Percentiles rank a stretch among this genome's conserved stretches.
phyloP scores from a whole-genome alignment of 179 eudicot species.

The Camellia oleifera region DNA sequence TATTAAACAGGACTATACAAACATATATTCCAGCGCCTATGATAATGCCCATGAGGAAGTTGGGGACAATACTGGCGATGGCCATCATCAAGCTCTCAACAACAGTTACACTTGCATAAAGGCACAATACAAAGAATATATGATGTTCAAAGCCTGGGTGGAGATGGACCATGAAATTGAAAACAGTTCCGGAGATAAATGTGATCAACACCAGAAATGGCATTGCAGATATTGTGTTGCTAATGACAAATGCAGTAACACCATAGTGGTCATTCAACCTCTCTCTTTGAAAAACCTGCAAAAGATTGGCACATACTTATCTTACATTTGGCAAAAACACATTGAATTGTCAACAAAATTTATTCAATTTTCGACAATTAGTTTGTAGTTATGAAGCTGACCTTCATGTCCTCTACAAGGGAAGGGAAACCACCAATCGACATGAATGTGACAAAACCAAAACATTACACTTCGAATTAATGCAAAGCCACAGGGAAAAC shows the following conservation, averaged over 20 bases:
- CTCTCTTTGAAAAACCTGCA: slow-evolving; percentile 93
- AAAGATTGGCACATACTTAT: background rate
- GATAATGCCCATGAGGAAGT: slow-evolving; percentile 98
- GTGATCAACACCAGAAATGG: slow-evolving; percentile 91
- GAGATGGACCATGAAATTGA: slow-evolving; percentile 93
- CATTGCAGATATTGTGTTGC: slow-evolving; percentile 93
- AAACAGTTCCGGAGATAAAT: slow-evolving; percentile 80
- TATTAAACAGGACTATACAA: background rate
- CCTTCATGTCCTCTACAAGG: slow-evolving; percentile 99
- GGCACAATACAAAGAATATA: slow-evolving; percentile 83
- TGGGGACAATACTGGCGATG: slow-evolving; percentile 90
- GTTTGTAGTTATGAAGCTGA: slow-evolving; percentile 7
- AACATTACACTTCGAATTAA: slow-evolving; percentile 2
- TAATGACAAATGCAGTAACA: slow-evolving; percentile 81
- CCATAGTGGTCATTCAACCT: slow-evolving; percentile 96
- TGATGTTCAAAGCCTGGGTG: slow-evolving; percentile 92
- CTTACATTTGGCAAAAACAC: background rate
- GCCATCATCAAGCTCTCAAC: slow-evolving; percentile 99
- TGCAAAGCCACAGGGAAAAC: too few species aligned
- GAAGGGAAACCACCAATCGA: slow-evolving; percentile 99
- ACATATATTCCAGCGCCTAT: slow-evolving; percentile 99
- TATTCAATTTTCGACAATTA: background rate
- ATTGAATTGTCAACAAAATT: too few species aligned
- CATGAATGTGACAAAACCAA: slow-evolving; percentile 97
- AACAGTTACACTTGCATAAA: slow-evolving; percentile 93